These are phyloP conservation scores for Trichoderma reesei DNA, from an alignment of 495 filamentous ascomycete genomes.

Conservation along the genomic window DNA sequence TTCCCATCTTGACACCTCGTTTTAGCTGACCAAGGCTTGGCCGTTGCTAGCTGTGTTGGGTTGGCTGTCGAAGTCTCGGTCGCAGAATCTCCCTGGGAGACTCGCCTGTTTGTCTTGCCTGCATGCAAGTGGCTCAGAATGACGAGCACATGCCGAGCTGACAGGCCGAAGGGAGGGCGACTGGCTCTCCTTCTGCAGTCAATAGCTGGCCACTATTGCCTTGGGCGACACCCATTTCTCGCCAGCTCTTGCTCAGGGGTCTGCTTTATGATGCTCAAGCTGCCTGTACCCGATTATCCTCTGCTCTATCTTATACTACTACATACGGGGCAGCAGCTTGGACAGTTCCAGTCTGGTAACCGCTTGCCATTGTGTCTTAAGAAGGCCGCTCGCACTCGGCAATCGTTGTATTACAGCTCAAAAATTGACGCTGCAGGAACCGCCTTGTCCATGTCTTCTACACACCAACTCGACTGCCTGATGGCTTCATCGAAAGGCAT, in stretches of 20 bases:
- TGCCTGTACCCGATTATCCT: neutral
- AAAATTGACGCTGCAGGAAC: neutral
- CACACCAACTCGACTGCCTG: neutral
- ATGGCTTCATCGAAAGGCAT: neutral
- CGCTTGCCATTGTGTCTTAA: neutral
- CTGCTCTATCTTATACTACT: neutral
- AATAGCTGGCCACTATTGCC: neutral
- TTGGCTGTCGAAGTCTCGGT: neutral
- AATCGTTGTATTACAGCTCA: neutral
- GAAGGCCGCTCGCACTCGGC: too few relatives aligned
- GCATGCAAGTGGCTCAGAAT: too few relatives aligned
- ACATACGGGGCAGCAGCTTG: neutral
- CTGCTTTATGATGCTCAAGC: neutral
- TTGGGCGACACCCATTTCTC: neutral
- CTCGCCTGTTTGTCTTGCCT: neutral
- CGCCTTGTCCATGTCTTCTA: neutral
- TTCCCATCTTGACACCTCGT: neutral
- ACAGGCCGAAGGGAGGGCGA: neutral
- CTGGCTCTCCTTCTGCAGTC: neutral
- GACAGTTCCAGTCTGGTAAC: neutral
- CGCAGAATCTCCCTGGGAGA: neutral
- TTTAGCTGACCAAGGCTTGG: neutral
- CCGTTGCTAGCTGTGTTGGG: neutral
- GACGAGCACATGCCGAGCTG: neutral
- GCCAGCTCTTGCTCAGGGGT: neutral